Percentiles rank a stretch among this genome's conserved stretches.
These are phyloP conservation scores for Pelargonium cotyledonis DNA, from an alignment of 441 rosid species.

Conservation along the genomic window DNA sequence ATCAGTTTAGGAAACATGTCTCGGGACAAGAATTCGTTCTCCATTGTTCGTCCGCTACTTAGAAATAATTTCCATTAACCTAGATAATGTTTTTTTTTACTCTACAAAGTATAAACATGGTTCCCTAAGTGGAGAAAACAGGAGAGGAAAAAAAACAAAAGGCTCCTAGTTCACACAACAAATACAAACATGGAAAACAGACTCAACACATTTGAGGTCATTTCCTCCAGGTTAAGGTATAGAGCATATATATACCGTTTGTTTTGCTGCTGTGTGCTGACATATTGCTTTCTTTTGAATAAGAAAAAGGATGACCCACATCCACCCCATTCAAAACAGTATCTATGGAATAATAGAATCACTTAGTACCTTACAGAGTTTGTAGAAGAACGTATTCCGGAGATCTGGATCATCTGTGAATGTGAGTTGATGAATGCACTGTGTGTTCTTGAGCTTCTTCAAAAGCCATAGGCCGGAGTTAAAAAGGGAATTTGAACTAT, in stretches of 20 bases:
- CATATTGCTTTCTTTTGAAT: background rate
- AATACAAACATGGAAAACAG: background rate
- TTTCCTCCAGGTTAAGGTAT: background rate
- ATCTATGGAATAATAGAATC: background rate
- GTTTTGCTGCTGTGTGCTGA: background rate
- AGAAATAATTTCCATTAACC: no score
- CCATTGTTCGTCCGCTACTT: no score
- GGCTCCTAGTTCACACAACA: background rate
- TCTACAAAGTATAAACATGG: no score
- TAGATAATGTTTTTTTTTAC: no score
- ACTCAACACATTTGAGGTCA: background rate
- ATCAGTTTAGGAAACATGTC: no score
- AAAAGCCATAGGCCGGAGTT: slow-evolving; percentile 88
- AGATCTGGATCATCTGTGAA: slow-evolving; percentile 86
- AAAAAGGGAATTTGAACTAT: slow-evolving; percentile 87
- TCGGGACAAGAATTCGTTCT: no score
- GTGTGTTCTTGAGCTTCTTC: slow-evolving; percentile 82
- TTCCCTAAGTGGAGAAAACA: no score
- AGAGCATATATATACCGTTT: background rate
- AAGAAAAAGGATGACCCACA: background rate
- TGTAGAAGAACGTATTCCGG: slow-evolving; percentile 66
- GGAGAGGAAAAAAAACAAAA: background rate
- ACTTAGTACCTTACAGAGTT: slow-evolving; percentile 63
- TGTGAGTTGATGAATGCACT: slow-evolving; percentile 91
- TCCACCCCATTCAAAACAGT: background rate